Percentiles rank a stretch among this genome's conserved stretches.
These are phyloP conservation scores for Sphaerobolus stellatus DNA, from an alignment of 1,284 basidiomycete genomes.

Conservation along the genomic window DNA sequence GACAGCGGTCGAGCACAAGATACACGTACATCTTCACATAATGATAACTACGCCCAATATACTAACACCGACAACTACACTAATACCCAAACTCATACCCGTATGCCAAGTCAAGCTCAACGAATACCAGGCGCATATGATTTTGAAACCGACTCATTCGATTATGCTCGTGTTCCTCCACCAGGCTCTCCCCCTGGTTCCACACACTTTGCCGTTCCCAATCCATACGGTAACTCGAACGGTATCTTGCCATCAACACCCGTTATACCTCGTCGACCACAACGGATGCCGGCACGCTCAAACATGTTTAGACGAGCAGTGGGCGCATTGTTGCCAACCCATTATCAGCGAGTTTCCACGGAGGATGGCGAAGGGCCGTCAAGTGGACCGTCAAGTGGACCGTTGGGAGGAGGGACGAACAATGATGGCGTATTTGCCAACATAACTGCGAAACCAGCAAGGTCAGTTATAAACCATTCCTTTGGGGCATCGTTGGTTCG, in stretches of 20 bases:
- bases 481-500: slow-evolving; percentile 14
- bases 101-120: background rate
- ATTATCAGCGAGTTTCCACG: slow-evolving; percentile 60
- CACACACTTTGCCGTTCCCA: slow-evolving; percentile 55
- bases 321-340: slow-evolving; percentile 71
- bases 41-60: too few species aligned
- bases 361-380: slow-evolving; percentile 29
- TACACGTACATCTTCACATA: slow-evolving; percentile 11
- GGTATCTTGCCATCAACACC: slow-evolving; percentile 65
- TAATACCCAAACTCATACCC: background rate
- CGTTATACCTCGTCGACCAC: slow-evolving; percentile 34
- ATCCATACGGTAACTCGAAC: slow-evolving; percentile 79
- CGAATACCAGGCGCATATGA: slow-evolving; percentile 58
- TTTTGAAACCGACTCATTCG: slow-evolving; percentile 75
- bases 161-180: slow-evolving; percentile 69
- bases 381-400: too few species aligned
- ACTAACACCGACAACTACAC: slow-evolving; percentile 11
- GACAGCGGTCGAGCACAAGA: slow-evolving; percentile 12
- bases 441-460: slow-evolving; percentile 83
- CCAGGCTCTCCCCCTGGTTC: slow-evolving; percentile 77
- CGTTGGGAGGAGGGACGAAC: slow-evolving; percentile 71
- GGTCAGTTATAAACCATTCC: background rate
- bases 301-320: slow-evolving; percentile 59
- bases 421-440: slow-evolving; percentile 98
- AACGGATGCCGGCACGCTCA: slow-evolving; percentile 5